Evolutionary conservation across 2,329 filamentous ascomycete genomes (phyloP), one percentile per base, ranked within the genome.

Genomic region (Fusarium tanahbumbuense): DNA sequence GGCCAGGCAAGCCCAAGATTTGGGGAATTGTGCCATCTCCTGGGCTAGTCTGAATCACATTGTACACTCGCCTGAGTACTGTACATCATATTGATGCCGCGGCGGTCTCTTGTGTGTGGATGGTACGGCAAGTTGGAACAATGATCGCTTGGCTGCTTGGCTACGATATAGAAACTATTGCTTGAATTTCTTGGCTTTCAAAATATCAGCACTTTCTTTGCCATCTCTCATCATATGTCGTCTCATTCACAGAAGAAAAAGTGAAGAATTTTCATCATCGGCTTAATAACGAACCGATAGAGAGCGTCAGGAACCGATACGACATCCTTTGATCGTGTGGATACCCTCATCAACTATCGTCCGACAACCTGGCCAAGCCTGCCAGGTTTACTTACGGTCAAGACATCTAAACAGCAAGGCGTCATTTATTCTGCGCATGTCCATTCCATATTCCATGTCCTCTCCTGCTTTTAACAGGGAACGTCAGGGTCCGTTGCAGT

Each of bases 251-350:
- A 48, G 9, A n/a, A 32, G 54, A 53, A 71, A 54, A 23, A 30
- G 28, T 34, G 63, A 56, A 71, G 54, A 64, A 6, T 60, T 67
- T 68, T 68, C 32, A 22, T 20, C 18, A 22, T 40, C 60, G 61
- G 40, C 56, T 59, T 46, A 60, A 41, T 53, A 37, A 37, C 46
- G 25, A 52, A 41, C 66, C 57, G 68, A 59, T 44, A 44, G 42
- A 70, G 64, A 62, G 54, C 58, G 54, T 70, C 53, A 45, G 54
- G 53, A 69, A 56, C 68, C 56, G 61, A 64, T 56, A 50, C 44
- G 58, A 28, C 11, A 25, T 27, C 49, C 68, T 56, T 47, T 45
- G 13, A 42, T 47, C 22, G 44, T 65, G 59, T 70, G 68, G 68
- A 64, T 71, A 70, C 68, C 30, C 37, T 68, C 67, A 55, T 47